phyloP scores from a whole-genome alignment of 768 basidiomycete species.

The Leccinum subgranulosum region DNA sequence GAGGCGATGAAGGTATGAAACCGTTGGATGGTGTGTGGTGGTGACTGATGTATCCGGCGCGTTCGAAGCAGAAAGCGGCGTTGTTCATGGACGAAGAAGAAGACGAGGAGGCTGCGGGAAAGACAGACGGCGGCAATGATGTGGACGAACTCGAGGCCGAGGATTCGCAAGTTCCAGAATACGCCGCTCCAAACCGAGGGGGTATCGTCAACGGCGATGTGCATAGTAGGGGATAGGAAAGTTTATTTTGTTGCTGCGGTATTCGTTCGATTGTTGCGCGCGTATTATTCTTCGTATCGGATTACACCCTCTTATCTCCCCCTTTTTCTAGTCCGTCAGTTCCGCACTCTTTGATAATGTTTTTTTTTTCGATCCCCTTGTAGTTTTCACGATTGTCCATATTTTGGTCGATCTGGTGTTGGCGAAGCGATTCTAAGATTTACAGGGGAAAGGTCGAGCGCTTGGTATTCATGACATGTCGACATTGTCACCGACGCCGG shows the following conservation, averaged over 20 bases:
- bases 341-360: not conserved
- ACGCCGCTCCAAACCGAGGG: not conserved
- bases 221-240: slow-evolving; percentile 14
- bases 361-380: not conserved
- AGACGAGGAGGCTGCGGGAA: slow-evolving; percentile 9
- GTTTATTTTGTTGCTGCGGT: not conserved
- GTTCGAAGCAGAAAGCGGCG: slow-evolving; percentile 53
- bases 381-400: not conserved
- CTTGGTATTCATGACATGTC: not conserved
- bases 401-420: not conserved
- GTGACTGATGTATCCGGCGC: not conserved
- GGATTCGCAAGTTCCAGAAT: not conserved
- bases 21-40: not conserved
- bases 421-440: not conserved
- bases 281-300: not conserved
- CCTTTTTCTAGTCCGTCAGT: not conserved
- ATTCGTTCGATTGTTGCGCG: not conserved
- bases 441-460: not conserved
- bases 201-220: slow-evolving; percentile 20
- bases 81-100: slow-evolving; percentile 67
- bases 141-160: slow-evolving; percentile 7
- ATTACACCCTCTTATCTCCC: not conserved
- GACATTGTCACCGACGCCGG: not conserved
- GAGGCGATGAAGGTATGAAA: slow-evolving; percentile 83
- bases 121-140: slow-evolving; percentile 1